Evolutionary conservation across 176 grass and related monocot genomes (phyloP).

Genomic region (Alopecurus myosuroides): DNA sequence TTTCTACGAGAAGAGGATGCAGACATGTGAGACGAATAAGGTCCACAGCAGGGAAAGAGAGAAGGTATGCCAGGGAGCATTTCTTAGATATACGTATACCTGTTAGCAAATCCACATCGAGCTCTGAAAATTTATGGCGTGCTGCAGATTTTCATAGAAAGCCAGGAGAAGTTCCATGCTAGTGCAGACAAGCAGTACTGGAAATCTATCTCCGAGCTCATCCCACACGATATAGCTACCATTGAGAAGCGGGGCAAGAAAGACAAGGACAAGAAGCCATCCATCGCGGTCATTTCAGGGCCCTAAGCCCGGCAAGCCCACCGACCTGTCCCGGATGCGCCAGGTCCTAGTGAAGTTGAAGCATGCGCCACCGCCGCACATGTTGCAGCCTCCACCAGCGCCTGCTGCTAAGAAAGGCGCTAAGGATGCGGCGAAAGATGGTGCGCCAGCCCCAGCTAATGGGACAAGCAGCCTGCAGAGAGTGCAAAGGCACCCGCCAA

Average conservation of each 20-base stretch:
- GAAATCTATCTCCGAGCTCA: constrained; percentile 91
- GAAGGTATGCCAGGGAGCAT: constrained; percentile 38
- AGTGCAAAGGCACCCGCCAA: constrained; percentile 31
- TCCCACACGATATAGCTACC: constrained; percentile 80
- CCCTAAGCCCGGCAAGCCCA: constrained; percentile 89
- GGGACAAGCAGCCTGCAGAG: constrained; percentile 31
- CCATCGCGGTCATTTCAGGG: constrained; percentile 73
- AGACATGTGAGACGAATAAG: constrained; percentile 53
- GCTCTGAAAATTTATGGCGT: background rate
- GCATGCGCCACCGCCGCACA: constrained; percentile 68
- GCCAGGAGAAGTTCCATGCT: constrained; percentile 84
- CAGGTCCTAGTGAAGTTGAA: constrained; percentile 86
- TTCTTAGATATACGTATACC: background rate
- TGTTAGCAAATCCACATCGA: background rate
- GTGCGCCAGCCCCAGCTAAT: constrained; percentile 16
- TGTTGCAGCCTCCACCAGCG: constrained; percentile 58
- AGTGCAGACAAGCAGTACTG: constrained; percentile 79
- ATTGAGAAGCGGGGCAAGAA: constrained; percentile 88
- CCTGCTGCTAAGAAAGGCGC: constrained; percentile 38
- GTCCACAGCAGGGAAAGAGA: constrained; percentile 85
- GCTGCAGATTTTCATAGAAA: constrained; percentile 54
- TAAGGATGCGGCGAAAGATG: constrained; percentile 28
- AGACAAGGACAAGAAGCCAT: constrained; percentile 87
- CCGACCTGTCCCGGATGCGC: constrained; percentile 81
- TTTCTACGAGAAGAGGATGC: constrained; percentile 81